Evolutionary conservation across 2,329 filamentous ascomycete species (phyloP).

Genomic region (Monosporascus sp.): DNA sequence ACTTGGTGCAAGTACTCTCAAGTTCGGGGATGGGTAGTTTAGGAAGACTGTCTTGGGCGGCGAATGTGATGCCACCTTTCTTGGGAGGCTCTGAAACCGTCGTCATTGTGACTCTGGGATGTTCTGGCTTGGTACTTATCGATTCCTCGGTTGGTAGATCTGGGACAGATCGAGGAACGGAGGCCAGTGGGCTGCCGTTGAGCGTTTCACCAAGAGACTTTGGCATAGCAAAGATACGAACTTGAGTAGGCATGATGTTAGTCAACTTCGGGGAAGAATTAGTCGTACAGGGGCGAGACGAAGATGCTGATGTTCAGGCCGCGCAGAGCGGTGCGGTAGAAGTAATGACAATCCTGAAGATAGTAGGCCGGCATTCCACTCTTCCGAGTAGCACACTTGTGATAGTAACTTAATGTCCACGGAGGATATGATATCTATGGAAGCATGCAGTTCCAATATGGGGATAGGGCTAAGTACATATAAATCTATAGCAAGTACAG

Average conservation of each 20-base stretch:
- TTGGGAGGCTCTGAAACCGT: slow-evolving; percentile 41
- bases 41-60: slow-evolving; percentile 79
- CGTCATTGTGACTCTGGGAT: slow-evolving; percentile 24
- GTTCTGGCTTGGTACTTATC: slow-evolving; percentile 25
- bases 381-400: slow-evolving; percentile 21
- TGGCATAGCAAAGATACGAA: slow-evolving; percentile 65
- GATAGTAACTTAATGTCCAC: slow-evolving; percentile 8
- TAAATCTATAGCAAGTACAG: background rate
- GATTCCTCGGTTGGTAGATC: slow-evolving; percentile 20
- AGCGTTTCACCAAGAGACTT: slow-evolving; percentile 69
- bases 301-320: slow-evolving; percentile 76
- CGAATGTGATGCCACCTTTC: slow-evolving; percentile 77
- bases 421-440: slow-evolving; percentile 5
- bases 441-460: background rate
- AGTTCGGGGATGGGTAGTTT: slow-evolving; percentile 92
- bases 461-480: background rate
- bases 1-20: slow-evolving; percentile 70
- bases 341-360: slow-evolving; percentile 86
- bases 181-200: slow-evolving; percentile 36
- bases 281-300: slow-evolving; percentile 72
- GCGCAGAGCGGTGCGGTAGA: slow-evolving; percentile 84
- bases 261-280: slow-evolving; percentile 33
- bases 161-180: slow-evolving; percentile 36
- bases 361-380: slow-evolving; percentile 74
- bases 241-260: slow-evolving; percentile 59